Evolutionary conservation across 1,284 basidiomycete genomes (phyloP).

Genomic region (Polyporus tsugae): DNA sequence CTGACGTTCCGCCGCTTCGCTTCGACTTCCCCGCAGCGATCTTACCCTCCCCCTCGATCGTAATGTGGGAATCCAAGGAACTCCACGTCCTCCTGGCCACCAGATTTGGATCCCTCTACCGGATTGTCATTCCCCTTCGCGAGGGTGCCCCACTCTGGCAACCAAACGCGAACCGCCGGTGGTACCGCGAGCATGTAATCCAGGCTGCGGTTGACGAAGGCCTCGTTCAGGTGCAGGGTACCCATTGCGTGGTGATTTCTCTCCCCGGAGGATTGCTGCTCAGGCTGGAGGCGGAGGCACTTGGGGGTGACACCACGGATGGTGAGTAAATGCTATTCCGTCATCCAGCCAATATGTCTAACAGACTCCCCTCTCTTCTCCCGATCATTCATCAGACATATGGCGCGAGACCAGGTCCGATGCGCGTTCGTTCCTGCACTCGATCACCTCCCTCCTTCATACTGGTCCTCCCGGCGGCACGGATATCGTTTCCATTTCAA

Average conservation of each 20-base stretch:
- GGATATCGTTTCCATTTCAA: slow-evolving; percentile 72
- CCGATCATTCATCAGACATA: slow-evolving; percentile 50
- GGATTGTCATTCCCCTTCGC: slow-evolving; percentile 73
- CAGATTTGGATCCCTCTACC: slow-evolving; percentile 76
- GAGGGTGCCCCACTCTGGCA: slow-evolving; percentile 64
- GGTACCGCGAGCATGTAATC: slow-evolving; percentile 76
- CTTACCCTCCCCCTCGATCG: slow-evolving; percentile 70
- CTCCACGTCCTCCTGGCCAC: slow-evolving; percentile 81
- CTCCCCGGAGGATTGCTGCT: slow-evolving; percentile 76
- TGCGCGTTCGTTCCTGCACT: slow-evolving; percentile 65
- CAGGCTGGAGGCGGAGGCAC: slow-evolving; percentile 69
- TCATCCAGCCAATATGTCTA: slow-evolving; percentile 23
- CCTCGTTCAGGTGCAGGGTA: slow-evolving; percentile 76
- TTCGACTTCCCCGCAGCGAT: slow-evolving; percentile 83
- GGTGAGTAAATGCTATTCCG: slow-evolving; percentile 51
- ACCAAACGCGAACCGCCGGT: slow-evolving; percentile 56
- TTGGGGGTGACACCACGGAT: slow-evolving; percentile 58
- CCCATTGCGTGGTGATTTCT: slow-evolving; percentile 73
- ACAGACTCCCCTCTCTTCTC: slow-evolving; percentile 1
- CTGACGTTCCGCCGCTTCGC: slow-evolving; percentile 69
- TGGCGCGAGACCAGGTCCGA: slow-evolving; percentile 75
- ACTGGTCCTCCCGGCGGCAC: slow-evolving; percentile 53
- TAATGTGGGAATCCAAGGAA: slow-evolving; percentile 65
- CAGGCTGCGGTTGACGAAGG: slow-evolving; percentile 50
- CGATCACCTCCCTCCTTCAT: slow-evolving; percentile 37